These are phyloP conservation scores for Corynascus novoguineensis DNA, from an alignment of 495 filamentous ascomycete species.

Conservation along the genomic window DNA sequence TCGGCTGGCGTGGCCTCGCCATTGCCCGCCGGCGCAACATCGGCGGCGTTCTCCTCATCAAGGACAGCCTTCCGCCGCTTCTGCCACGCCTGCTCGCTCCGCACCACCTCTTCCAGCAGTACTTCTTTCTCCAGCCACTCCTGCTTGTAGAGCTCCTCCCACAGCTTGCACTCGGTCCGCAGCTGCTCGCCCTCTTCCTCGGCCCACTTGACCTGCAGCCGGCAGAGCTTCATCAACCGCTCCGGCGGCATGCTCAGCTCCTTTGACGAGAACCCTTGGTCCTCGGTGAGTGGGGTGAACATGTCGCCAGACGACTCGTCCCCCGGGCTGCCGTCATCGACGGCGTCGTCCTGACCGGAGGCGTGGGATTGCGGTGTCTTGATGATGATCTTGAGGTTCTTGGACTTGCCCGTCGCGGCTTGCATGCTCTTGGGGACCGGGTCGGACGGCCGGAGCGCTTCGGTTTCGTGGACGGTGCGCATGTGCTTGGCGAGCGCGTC, in stretches of 20 bases:
- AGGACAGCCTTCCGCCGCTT: conserved; percentile 41
- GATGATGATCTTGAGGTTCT: conserved; percentile 61
- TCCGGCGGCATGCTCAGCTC: conserved; percentile 65
- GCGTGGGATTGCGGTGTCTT: conserved; percentile 52
- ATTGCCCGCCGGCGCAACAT: conserved; percentile 20
- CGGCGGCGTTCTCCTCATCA: conserved; percentile 29
- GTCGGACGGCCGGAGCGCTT: conserved; percentile 82
- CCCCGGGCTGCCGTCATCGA: conserved; percentile 48
- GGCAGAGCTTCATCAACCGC: conserved; percentile 66
- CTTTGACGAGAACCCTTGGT: conserved; percentile 62
- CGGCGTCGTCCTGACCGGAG: conserved; percentile 48
- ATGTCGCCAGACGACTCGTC: conserved; percentile 42
- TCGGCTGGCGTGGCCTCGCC: conserved; percentile 1
- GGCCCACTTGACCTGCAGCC: conserved; percentile 76
- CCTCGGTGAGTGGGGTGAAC: conserved; percentile 49
- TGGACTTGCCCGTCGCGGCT: conserved; percentile 46
- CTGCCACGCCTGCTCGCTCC: conserved; percentile 49
- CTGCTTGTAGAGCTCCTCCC: conserved; percentile 62
- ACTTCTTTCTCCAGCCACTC: conserved; percentile 85
- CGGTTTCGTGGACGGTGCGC: conserved; percentile 97
- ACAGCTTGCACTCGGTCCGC: conserved; percentile 54
- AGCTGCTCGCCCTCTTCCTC: conserved; percentile 63
- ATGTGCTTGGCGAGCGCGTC: conserved; percentile 97
- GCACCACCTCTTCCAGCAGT: conserved; percentile 50
- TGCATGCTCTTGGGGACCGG: conserved; percentile 74